Conservation (phyloP, 2,329 filamentous ascomycete species). For the Coniochaeta ligniaria region DNA sequence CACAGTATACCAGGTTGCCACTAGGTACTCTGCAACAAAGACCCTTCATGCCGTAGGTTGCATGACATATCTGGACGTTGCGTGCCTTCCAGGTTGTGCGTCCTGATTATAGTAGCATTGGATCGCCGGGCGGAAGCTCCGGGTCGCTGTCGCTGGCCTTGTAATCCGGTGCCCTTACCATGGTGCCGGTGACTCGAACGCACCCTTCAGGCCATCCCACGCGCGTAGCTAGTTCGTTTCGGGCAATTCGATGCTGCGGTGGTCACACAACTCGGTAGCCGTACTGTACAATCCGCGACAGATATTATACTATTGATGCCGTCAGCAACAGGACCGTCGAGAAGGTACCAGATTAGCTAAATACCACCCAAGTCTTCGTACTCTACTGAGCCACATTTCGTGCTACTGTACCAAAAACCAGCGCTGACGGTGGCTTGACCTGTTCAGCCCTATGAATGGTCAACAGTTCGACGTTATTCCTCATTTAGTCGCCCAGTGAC, state of each 20-base stretch:
- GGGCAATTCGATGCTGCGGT: not conserved
- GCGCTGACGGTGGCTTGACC: not conserved
- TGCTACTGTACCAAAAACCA: not conserved
- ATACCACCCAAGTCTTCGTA: not conserved
- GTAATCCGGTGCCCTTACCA: not conserved
- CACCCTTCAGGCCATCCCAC: not conserved
- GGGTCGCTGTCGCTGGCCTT: not conserved
- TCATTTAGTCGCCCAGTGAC: not conserved
- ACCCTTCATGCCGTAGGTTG: not conserved
- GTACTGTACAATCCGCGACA: not conserved
- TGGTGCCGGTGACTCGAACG: not conserved
- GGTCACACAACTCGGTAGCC: not conserved
- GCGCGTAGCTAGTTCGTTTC: not conserved
- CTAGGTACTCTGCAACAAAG: not conserved
- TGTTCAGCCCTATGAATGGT: not conserved
- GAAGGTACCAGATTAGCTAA: not conserved
- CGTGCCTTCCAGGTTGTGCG: no score
- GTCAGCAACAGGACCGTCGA: not conserved
- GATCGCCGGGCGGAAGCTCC: not conserved
- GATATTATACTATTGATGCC: not conserved
- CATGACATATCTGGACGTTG: not conserved
- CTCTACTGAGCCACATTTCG: constrained; percentile 1
- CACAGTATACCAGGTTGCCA: no score
- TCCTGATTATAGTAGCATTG: not conserved
- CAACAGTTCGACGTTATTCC: not conserved